Evolutionary conservation across 345 rosid genomes (phyloP).

Genomic region (Rhizophora apiculata): DNA sequence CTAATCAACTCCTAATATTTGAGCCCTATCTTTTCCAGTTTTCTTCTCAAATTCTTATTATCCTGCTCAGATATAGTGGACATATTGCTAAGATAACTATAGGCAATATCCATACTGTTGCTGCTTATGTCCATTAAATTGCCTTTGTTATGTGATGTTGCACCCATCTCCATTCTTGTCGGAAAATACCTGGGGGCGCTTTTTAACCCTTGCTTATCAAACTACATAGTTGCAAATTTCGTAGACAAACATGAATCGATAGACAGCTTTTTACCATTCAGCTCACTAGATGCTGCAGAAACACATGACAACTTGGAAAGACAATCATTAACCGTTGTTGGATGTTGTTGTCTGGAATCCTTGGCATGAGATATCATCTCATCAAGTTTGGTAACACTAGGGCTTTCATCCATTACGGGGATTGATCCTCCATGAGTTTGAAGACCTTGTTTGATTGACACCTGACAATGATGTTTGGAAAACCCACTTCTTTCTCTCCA

Average conservation of each 20-base stretch:
- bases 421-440: constrained; percentile 18
- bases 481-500: neutral
- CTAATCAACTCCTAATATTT: constrained; percentile 13
- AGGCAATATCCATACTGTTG: neutral
- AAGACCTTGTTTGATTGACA: constrained; percentile 19
- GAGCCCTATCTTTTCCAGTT: constrained; percentile 12
- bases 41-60: constrained; percentile 1
- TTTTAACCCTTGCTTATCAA: constrained; percentile 6
- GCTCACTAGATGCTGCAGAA: constrained; percentile 43
- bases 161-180: constrained; percentile 7
- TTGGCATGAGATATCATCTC: constrained; percentile 14
- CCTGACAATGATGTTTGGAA: constrained; percentile 25
- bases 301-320: constrained; percentile 36
- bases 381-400: constrained; percentile 20
- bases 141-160: constrained; percentile 8
- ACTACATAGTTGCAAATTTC: constrained; percentile 24
- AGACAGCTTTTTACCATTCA: constrained; percentile 29
- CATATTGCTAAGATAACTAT: neutral
- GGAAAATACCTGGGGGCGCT: neutral
- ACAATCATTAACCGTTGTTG: constrained; percentile 22
- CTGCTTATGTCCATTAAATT: neutral
- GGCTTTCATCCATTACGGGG: constrained; percentile 18
- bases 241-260: constrained; percentile 28
- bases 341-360: constrained; percentile 10
- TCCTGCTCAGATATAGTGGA: neutral